phyloP scores from a whole-genome alignment of 441 rosid species.

The Populus hybrid region DNA sequence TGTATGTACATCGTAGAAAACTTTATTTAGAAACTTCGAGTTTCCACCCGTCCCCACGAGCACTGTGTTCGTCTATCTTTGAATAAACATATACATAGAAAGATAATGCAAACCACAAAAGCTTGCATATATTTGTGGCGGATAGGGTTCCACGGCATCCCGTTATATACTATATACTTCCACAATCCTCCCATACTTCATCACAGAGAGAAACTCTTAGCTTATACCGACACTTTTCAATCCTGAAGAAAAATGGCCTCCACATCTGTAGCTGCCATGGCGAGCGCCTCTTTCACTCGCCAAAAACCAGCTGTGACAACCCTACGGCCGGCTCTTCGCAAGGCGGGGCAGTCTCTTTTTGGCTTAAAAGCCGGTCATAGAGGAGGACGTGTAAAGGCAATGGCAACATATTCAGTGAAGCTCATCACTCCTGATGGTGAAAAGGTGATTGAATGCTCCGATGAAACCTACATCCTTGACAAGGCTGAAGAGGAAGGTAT shows the following conservation, averaged over 20 bases:
- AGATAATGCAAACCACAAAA: conserved; percentile 47
- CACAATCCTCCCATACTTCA: conserved; percentile 19
- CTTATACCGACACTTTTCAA: not conserved
- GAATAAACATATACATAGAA: conserved; percentile 3
- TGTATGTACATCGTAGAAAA: too few species aligned
- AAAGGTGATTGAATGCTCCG: conserved; percentile 46
- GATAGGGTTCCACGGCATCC: conserved; percentile 24
- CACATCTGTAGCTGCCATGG: conserved; percentile 50
- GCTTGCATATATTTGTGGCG: conserved; percentile 54
- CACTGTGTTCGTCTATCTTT: too few species aligned
- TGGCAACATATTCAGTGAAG: conserved; percentile 74
- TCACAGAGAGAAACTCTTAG: too few species aligned
- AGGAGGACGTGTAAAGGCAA: conserved; percentile 55
- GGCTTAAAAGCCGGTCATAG: conserved; percentile 46
- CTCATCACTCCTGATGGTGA: conserved; percentile 69
- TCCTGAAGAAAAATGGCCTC: conserved; percentile 40
- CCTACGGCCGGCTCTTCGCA: conserved; percentile 43
- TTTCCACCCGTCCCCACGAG: too few species aligned
- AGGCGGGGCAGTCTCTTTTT: conserved; percentile 45
- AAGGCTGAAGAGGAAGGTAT: conserved; percentile 62
- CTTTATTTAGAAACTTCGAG: too few species aligned
- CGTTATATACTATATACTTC: conserved; percentile 9
- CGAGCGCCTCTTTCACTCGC: conserved; percentile 56
- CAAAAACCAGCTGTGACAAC: conserved; percentile 34
- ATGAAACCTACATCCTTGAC: conserved; percentile 63